These are phyloP conservation scores for Phlegmacium glaucopus DNA, from an alignment of 768 basidiomycete genomes.

Conservation along the genomic window DNA sequence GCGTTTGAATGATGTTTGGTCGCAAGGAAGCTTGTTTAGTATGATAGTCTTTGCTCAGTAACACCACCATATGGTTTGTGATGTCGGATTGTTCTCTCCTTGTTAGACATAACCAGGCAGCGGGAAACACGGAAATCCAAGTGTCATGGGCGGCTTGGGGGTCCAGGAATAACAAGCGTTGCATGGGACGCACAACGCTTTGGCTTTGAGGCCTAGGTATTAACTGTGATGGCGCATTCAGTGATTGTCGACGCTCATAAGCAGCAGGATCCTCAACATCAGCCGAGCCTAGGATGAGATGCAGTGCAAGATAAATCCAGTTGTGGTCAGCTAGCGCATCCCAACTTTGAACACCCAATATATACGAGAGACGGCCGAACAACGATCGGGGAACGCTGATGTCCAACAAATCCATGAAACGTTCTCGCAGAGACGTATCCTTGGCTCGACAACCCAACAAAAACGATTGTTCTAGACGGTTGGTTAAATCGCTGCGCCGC, in stretches of 20 bases:
- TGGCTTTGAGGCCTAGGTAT: constrained; percentile 43
- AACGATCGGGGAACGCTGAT: constrained; percentile 83
- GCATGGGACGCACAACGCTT: constrained; percentile 69
- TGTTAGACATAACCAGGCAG: constrained; percentile 81
- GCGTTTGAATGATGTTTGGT: constrained; percentile 89
- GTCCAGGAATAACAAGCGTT: constrained; percentile 81
- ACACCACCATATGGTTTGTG: constrained; percentile 83
- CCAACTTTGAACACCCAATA: constrained; percentile 94
- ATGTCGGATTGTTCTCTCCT: constrained; percentile 86
- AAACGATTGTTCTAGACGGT: constrained; percentile 90
- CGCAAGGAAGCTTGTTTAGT: constrained; percentile 83
- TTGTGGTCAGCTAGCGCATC: constrained; percentile 88
- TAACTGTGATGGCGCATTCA: constrained; percentile 23
- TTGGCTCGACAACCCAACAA: constrained; percentile 86
- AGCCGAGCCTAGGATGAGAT: constrained; percentile 73
- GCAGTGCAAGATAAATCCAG: constrained; percentile 91
- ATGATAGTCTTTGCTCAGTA: constrained; percentile 93
- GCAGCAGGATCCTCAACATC: constrained; percentile 38
- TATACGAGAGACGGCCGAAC: constrained; percentile 79
- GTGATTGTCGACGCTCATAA: constrained; percentile 39
- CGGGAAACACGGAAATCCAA: constrained; percentile 87
- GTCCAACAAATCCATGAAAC: constrained; percentile 89
- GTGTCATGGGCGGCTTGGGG: constrained; percentile 71
- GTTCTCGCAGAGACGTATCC: constrained; percentile 73
- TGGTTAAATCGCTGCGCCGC: constrained; percentile 90